These are phyloP conservation scores for Auricularia auricula-judae DNA, from an alignment of 768 basidiomycete genomes.

Conservation along the genomic window DNA sequence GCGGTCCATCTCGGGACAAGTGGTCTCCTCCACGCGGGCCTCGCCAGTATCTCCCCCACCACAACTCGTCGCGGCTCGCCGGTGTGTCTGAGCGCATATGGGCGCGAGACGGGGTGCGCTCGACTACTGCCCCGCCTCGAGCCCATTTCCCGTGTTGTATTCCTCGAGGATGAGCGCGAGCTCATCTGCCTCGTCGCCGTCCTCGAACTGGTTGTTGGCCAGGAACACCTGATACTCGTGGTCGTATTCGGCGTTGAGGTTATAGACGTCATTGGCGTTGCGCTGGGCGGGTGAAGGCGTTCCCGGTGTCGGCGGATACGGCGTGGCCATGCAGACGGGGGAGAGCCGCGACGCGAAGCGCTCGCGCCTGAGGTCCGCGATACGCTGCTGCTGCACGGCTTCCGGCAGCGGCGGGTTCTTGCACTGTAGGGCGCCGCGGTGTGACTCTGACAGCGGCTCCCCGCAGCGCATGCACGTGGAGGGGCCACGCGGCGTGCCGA, in stretches of 20 bases:
- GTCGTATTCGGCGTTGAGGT: neutral
- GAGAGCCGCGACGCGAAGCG: too few species aligned
- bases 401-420: too few species aligned
- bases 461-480: too few species aligned
- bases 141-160: neutral
- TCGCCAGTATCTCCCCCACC: neutral
- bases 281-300: neutral
- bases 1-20: neutral
- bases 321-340: too few species aligned
- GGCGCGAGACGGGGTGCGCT: neutral
- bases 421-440: too few species aligned
- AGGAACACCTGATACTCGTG: too few species aligned
- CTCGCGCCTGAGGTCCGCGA: too few species aligned
- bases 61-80: too few species aligned
- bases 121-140: neutral
- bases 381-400: too few species aligned
- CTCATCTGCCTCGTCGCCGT: neutral
- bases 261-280: neutral
- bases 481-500: neutral
- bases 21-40: neutral
- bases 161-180: neutral
- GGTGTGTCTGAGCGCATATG: neutral
- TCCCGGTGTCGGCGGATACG: neutral
- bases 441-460: too few species aligned
- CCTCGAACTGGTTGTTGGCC: neutral